These are phyloP conservation scores for Aureobasidium sp. DNA, from an alignment of 2,329 filamentous ascomycete species.

Conservation along the genomic window DNA sequence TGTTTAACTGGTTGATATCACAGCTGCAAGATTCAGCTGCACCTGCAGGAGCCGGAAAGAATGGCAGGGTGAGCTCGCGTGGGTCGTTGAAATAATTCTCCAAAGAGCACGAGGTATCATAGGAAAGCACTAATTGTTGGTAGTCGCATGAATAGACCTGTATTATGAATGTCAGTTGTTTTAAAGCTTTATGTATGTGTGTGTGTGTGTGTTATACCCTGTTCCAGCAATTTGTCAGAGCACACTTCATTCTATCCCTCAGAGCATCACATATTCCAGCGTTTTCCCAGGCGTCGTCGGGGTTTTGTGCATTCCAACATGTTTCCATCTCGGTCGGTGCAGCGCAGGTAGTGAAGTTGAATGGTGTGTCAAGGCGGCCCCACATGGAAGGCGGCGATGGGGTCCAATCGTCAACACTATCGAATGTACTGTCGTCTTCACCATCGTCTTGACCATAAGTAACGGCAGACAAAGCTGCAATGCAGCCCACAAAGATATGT, in stretches of 20 bases:
- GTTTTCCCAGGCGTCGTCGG: too few species aligned
- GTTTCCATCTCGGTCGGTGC: conserved; percentile 11
- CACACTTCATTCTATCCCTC: neutral
- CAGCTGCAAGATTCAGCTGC: conserved; percentile 10
- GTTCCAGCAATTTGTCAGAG: conserved; percentile 15
- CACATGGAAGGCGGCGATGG: neutral
- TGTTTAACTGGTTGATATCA: neutral
- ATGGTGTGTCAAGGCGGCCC: neutral
- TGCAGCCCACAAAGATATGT: neutral
- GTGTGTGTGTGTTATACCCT: conserved; percentile 1
- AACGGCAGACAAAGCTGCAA: conserved; percentile 2
- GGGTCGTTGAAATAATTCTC: neutral
- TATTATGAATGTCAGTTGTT: too few species aligned
- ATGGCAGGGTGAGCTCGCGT: neutral
- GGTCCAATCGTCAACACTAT: too few species aligned
- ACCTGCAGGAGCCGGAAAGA: neutral
- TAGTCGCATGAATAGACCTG: conserved; percentile 20
- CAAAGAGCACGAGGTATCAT: neutral
- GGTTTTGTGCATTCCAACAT: conserved; percentile 11
- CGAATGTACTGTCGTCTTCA: too few species aligned
- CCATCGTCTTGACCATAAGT: neutral
- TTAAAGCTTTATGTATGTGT: too few species aligned
- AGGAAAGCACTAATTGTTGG: neutral
- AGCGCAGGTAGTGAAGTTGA: conserved; percentile 5
- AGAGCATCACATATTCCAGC: too few species aligned